Evolutionary conservation across 352 stramenopile genomes (phyloP), one percentile per base, ranked within the genome.

Genomic region (Globisporangium carolinianum): DNA sequence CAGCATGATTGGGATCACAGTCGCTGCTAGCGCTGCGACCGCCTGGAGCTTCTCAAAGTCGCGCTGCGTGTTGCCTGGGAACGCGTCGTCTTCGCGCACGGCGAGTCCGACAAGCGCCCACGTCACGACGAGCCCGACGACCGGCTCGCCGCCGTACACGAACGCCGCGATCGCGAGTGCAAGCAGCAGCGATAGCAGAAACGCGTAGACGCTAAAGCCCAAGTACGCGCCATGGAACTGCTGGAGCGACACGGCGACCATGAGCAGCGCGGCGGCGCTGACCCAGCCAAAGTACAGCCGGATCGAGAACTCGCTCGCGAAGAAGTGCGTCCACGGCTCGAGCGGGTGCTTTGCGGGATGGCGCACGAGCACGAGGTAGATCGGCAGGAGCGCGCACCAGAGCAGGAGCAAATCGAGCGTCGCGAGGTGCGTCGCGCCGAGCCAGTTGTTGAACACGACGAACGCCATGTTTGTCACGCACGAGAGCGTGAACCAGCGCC

Each of bases 261-360:
- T 64, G 51, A 83, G 68, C 37, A 84, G 64, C 15, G 73, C 64
- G 15, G 65, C 62, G 51, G 63, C 56, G 51, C 67, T 83, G 42
- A 86, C 65, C 76, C 76, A 86, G n/a, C 68, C 73, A 37, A 84
- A 84, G 55, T 83, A 83, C 24, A 86, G 54, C 5, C 66, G 62
- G 41, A 86, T 71, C 7, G 76, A 75, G 59, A 86, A 78, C 53
- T 86, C 76, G 38, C 71, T 83, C 60, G 51, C 68, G 47, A 86
- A 73, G 57, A 83, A 86, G 56, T 81, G 77, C 54, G 76, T 43
- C 73, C 72, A 83, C 24, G 67, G 61, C 46, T 71, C 62, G 18
- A 65, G 69, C 51, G 71, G 68, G 55, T 70, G 67, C n/a, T 64
- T 71, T 15, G 68, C 70, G 6, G 70, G 72, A 47, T 82, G 72